A percentile compares a stretch with the other conserved stretches of the same genome.
Conservation (phyloP, 1,139 yeast genomes). For the Hyphopichia fennica region DNA sequence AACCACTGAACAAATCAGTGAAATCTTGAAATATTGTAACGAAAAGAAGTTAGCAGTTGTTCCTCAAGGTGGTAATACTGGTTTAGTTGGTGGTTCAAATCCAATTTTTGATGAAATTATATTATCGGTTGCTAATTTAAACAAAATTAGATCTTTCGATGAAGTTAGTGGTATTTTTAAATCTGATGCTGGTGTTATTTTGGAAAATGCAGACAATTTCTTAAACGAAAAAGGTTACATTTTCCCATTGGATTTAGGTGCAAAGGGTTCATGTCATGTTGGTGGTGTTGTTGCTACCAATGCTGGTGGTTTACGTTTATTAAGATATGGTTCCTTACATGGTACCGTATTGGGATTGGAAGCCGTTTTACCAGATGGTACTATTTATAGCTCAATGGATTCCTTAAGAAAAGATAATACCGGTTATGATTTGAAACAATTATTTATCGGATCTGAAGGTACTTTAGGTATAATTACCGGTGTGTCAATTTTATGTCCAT, state of each 20-base stretch:
- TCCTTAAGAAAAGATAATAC: conserved; percentile 91
- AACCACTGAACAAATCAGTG: conserved; percentile 73
- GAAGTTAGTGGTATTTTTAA: conserved; percentile 80
- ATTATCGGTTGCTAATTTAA: conserved; percentile 66
- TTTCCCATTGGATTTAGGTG: conserved; percentile 93
- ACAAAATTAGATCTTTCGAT: conserved; percentile 81
- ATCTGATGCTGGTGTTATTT: conserved; percentile 86
- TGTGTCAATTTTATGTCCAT: conserved; percentile 84
- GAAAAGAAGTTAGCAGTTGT: conserved; percentile 79
- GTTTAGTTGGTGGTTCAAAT: conserved; percentile 91
- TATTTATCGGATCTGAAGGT: conserved; percentile 93
- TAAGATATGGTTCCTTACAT: conserved; percentile 90
- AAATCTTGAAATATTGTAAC: conserved; percentile 80
- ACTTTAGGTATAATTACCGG: conserved; percentile 90
- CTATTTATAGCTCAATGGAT: conserved; percentile 74
- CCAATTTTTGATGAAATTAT: conserved; percentile 93
- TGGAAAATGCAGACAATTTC: conserved; percentile 81
- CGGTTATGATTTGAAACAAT: conserved; percentile 88
- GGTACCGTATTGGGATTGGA: conserved; percentile 91
- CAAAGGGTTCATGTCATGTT: conserved; percentile 95
- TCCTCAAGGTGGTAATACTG: conserved; percentile 98
- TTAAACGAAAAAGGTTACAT: conserved; percentile 81
- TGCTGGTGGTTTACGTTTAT: conserved; percentile 90
- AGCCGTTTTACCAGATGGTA: conserved; percentile 89
- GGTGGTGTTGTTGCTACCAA: conserved; percentile 97